Evolutionary conservation across 768 basidiomycete species (phyloP).

Genomic region (Mycena albidolilacea): DNA sequence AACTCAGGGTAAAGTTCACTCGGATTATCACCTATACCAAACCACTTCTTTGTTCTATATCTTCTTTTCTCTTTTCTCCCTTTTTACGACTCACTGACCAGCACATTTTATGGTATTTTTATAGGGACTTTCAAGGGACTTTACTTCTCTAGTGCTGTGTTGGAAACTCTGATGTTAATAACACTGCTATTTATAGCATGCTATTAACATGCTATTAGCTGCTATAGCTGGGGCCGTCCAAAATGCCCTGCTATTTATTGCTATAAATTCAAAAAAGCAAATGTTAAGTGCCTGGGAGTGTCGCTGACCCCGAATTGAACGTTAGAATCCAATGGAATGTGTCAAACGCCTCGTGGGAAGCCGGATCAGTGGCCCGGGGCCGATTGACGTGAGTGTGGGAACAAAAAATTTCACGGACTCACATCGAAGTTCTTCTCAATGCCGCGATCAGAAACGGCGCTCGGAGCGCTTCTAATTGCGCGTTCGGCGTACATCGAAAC

Average conservation of each 20-base stretch:
- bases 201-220: constrained; percentile 24
- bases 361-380: background rate
- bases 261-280: constrained; percentile 3
- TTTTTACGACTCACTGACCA: no score
- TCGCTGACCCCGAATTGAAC: background rate
- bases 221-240: constrained; percentile 8
- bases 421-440: background rate
- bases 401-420: background rate
- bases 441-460: constrained; percentile 9
- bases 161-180: constrained; percentile 11
- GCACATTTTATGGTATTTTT: no score
- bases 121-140: no score
- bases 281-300: background rate
- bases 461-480: constrained; percentile 12
- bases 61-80: no score
- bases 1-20: no score
- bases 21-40: no score
- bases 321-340: background rate
- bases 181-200: constrained; percentile 10
- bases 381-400: background rate
- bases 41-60: no score
- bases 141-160: constrained; percentile 5
- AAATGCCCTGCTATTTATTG: constrained; percentile 23
- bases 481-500: constrained; percentile 16
- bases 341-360: background rate